Base-by-base conservation (phyloP, 177 flowering plant species). In the Vitis hybrid region DNA sequence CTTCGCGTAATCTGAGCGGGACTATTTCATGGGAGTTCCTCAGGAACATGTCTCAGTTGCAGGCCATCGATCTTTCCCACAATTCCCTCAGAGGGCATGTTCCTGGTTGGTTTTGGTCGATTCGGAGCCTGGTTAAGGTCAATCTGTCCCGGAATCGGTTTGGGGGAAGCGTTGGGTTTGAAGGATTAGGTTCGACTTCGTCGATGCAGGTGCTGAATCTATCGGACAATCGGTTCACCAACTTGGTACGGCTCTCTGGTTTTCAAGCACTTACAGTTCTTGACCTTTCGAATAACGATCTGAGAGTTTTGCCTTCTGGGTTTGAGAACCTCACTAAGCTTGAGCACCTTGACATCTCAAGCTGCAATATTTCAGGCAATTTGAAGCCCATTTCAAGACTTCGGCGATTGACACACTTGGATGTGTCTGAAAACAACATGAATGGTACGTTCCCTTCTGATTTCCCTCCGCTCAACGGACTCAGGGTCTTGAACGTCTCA, bases 211-310 rank as follows among this genome's bases (percentile, higher is more conserved):
- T 27, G 32, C 87, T 94, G 14, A 81, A 87, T 80, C 81, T 94
- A 50, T 93, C 99, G 0, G 40, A 18, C 56, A 94, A 92, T 72
- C 75, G 97, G 85, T 90, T 93, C 74, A 86, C 92, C 8, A 87
- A 83, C 71, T 69, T 76, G 67, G 82, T 80, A 35, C 74, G 52
- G 15, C 79, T 91, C 4, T 75, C 84, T 51, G 83, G 81, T 24
- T 90, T 92, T 57, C 7, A 67, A 1, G 80, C 77, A 35, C 81
- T 94, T 11, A 68, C 10, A 52, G 67, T 58, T 67, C 86, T 94
- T 4, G 90, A 89, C 71, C 79, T 94, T 57, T 92, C 99, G 0
- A 62, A 66, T 7, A 94, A 94, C 68, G 68, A 80, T 76, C 64
- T 91, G 32, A 77, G 79, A 32, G 11, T 50, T 52, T 70, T 88